Evolutionary conservation across 2,329 filamentous ascomycete species (phyloP).

Genomic region (Zymoseptoria tritici): DNA sequence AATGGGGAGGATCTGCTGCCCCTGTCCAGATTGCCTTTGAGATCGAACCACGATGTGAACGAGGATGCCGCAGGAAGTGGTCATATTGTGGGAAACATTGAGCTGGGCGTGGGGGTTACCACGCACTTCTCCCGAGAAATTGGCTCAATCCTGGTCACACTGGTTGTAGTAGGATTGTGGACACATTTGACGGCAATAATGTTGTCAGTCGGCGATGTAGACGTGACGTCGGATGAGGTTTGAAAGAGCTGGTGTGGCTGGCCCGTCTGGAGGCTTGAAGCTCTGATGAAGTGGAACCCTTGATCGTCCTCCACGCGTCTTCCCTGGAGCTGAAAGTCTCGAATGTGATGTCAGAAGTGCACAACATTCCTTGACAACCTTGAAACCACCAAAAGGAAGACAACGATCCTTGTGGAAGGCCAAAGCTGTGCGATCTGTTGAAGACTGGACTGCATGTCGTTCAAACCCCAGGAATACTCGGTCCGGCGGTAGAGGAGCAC

Average conservation of each 20-base stretch:
- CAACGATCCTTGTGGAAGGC: neutral
- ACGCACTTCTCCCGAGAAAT: neutral
- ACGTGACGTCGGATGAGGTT: neutral
- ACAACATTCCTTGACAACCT: neutral
- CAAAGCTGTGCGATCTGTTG: neutral
- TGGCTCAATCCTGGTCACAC: neutral
- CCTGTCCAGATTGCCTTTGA: neutral
- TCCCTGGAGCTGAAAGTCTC: neutral
- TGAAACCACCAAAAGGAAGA: neutral
- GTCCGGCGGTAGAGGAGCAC: neutral
- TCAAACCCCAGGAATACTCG: neutral
- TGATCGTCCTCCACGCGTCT: neutral
- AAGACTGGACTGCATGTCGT: neutral
- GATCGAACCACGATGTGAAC: neutral
- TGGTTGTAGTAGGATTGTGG: neutral
- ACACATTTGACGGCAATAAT: neutral
- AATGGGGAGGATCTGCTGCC: neutral
- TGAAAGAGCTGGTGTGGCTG: neutral
- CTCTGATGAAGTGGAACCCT: neutral
- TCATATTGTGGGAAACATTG: neutral
- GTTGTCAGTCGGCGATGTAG: neutral
- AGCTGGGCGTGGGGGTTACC: neutral
- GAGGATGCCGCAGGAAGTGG: neutral
- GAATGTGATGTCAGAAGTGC: neutral
- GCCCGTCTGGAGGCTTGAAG: neutral